Percentiles rank a stretch among this genome's conserved stretches.
phyloP scores from a whole-genome alignment of 371 early-diverging fungal genomes.

The Capniomyces stellatus region DNA sequence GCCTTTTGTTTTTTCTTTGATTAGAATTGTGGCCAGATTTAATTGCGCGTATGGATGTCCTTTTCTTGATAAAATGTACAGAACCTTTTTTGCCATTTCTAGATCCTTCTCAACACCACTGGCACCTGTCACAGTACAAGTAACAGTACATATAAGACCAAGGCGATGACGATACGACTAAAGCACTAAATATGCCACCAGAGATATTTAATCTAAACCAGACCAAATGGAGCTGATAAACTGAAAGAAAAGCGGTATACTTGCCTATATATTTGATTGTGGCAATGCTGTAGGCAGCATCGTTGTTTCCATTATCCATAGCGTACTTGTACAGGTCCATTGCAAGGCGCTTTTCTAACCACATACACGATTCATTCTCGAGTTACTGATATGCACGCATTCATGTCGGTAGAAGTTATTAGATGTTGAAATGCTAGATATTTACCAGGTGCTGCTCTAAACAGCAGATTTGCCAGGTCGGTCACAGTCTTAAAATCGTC shows the following conservation, averaged over 20 bases:
- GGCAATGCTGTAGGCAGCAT: conserved; percentile 13
- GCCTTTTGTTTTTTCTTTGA: background rate
- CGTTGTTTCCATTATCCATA: conserved; percentile 12
- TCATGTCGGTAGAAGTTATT: too few species aligned
- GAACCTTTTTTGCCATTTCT: conserved; percentile 1
- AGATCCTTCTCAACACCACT: background rate
- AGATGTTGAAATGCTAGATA: too few species aligned
- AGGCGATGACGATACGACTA: too few species aligned
- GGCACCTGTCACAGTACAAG: too few species aligned
- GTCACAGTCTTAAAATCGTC: too few species aligned
- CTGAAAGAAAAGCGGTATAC: background rate
- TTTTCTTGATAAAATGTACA: conserved; percentile 5
- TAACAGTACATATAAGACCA: conserved; percentile 4
- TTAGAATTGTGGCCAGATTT: conserved; percentile 3
- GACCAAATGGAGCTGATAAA: background rate
- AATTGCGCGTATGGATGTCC: conserved; percentile 11
- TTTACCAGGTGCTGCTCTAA: background rate
- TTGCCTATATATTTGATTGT: background rate
- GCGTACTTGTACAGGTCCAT: conserved; percentile 16
- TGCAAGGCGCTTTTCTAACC: conserved; percentile 9
- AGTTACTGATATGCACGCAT: too few species aligned
- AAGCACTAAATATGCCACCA: too few species aligned
- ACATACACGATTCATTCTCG: too few species aligned
- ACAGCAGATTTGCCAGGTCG: background rate
- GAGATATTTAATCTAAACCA: too few species aligned